Evolutionary conservation across 192 early-diverging fungal species (phyloP).

Genomic region (Gonapodya sp.): DNA sequence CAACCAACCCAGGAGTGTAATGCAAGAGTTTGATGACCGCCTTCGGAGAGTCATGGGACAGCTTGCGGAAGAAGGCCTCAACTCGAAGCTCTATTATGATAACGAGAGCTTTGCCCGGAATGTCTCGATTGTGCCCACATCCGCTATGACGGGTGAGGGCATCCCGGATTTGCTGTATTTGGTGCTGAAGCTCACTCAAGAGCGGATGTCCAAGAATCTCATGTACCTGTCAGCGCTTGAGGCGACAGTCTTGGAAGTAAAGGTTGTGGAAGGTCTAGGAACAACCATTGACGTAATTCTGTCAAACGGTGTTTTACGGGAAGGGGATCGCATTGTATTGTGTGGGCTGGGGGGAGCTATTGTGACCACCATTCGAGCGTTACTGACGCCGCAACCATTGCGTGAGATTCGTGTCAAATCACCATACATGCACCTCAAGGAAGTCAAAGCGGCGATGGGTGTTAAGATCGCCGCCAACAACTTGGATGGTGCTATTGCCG

Average conservation of each 20-base stretch:
- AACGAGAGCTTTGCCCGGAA: constrained; percentile 92
- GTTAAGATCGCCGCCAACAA: constrained; percentile 91
- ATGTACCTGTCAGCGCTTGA: constrained; percentile 96
- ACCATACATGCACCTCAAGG: constrained; percentile 89
- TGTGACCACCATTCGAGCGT: constrained; percentile 80
- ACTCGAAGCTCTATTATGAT: constrained; percentile 84
- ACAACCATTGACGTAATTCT: constrained; percentile 93
- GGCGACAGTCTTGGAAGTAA: constrained; percentile 98
- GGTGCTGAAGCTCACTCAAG: constrained; percentile 84
- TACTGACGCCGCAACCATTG: constrained; percentile 99
- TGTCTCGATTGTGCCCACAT: constrained; percentile 94
- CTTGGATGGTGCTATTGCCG: constrained; percentile 93
- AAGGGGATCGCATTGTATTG: constrained; percentile 91
- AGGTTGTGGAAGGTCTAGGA: constrained; percentile 82
- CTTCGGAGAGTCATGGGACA: constrained; percentile 64
- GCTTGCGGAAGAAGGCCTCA: constrained; percentile 96
- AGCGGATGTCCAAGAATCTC: constrained; percentile 82
- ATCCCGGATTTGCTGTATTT: constrained; percentile 94
- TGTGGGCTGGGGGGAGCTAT: constrained; percentile 95
- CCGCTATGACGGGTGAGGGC: constrained; percentile 96
- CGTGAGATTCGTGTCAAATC: constrained; percentile 95
- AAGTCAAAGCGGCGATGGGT: constrained; percentile 92
- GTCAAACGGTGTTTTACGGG: constrained; percentile 85
- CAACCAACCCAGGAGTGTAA: constrained; percentile 57
- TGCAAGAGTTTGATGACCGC: constrained; percentile 79